Evolutionary conservation across 345 rosid genomes (phyloP).

Genomic region (Kernera saxatilis): DNA sequence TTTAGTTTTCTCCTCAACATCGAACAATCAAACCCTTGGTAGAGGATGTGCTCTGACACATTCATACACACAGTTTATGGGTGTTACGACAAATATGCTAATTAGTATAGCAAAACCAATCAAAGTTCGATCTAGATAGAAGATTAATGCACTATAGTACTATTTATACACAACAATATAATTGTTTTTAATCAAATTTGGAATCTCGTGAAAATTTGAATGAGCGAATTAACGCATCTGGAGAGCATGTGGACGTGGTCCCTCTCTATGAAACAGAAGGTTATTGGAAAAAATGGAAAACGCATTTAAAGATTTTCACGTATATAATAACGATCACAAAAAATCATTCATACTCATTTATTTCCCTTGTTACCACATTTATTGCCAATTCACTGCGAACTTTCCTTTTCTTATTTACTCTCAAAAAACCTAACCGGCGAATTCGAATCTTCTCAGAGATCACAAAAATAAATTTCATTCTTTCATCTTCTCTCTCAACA

Average conservation of each 20-base stretch:
- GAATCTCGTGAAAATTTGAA: conserved; percentile 23
- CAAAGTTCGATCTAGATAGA: neutral
- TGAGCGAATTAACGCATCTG: conserved; percentile 13
- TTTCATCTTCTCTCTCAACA: neutral
- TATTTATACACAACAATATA: neutral
- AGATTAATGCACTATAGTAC: neutral
- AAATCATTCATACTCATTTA: conserved; percentile 17
- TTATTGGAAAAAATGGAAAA: conserved; percentile 18
- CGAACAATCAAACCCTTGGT: neutral
- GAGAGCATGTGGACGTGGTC: conserved; percentile 24
- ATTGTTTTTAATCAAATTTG: neutral
- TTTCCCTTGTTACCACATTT: conserved; percentile 26
- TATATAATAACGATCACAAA: conserved; percentile 29
- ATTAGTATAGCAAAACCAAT: neutral
- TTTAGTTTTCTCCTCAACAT: neutral
- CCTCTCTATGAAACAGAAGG: conserved; percentile 20
- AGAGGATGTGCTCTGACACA: neutral
- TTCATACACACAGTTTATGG: neutral
- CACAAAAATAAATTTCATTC: neutral
- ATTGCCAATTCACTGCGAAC: conserved; percentile 1
- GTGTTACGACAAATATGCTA: neutral
- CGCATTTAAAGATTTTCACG: conserved; percentile 35
- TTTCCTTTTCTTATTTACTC: conserved; percentile 13
- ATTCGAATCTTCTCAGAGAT: conserved; percentile 17
- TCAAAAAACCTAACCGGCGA: conserved; percentile 27